Evolutionary conservation across 2,329 filamentous ascomycete species (phyloP).

Genomic region (Paradendryphiella salina): DNA sequence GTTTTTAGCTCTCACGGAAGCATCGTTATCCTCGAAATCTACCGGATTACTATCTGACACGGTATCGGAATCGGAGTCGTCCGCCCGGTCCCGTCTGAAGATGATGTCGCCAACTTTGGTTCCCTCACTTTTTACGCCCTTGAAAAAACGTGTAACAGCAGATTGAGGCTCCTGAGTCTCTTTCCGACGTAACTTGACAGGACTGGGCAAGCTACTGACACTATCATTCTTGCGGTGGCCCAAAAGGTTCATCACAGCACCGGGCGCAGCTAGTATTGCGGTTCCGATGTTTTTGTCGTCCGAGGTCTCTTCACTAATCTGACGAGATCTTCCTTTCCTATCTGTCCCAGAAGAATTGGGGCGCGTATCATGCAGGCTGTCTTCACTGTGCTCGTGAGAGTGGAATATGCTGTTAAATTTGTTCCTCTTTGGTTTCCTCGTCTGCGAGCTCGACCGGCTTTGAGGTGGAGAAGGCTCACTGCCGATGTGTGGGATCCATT

Average conservation of each 20-base stretch:
- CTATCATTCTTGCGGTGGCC: slow-evolving; percentile 47
- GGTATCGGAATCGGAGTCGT: slow-evolving; percentile 52
- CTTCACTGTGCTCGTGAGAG: slow-evolving; percentile 43
- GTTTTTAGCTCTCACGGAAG: slow-evolving; percentile 12
- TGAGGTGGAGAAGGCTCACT: slow-evolving; percentile 44
- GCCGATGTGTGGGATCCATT: slow-evolving; percentile 40
- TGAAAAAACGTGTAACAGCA: slow-evolving; percentile 74
- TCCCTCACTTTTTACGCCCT: slow-evolving; percentile 69
- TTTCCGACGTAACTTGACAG: slow-evolving; percentile 32
- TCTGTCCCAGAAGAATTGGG: slow-evolving; percentile 26
- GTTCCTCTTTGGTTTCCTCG: slow-evolving; percentile 44
- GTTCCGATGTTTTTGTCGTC: slow-evolving; percentile 37
- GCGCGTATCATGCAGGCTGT: slow-evolving; percentile 25
- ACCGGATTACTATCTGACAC: slow-evolving; percentile 51
- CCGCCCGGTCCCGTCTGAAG: slow-evolving; percentile 58
- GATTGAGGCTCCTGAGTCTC: slow-evolving; percentile 54
- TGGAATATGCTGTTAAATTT: slow-evolving; percentile 50
- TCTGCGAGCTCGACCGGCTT: slow-evolving; percentile 39
- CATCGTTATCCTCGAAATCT: slow-evolving; percentile 38
- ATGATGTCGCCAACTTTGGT: slow-evolving; percentile 64
- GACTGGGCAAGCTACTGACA: slow-evolving; percentile 39
- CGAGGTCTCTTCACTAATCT: slow-evolving; percentile 39
- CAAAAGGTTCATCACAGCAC: slow-evolving; percentile 40
- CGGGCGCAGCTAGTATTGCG: slow-evolving; percentile 38
- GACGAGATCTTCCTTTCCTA: slow-evolving; percentile 32